Evolutionary conservation across 1,284 basidiomycete species (phyloP).

Genomic region (Austropuccinia psidii): DNA sequence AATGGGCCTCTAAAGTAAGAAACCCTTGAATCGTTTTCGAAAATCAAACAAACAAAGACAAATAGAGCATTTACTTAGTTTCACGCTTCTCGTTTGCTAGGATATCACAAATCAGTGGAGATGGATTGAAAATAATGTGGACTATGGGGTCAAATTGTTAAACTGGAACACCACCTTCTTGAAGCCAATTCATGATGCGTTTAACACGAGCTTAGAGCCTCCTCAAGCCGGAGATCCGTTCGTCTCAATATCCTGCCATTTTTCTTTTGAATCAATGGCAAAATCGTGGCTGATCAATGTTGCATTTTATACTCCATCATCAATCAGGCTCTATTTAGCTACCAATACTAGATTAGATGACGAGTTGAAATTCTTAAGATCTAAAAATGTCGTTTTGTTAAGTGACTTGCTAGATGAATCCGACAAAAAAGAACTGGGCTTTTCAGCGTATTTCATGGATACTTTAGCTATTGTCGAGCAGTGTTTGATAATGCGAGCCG

Average conservation of each 20-base stretch:
- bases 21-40: no score
- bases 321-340: constrained; percentile 24
- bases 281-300: no score
- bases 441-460: constrained; percentile 15
- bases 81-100: neutral
- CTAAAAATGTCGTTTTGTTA: constrained; percentile 20
- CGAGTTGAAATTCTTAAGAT: constrained; percentile 10
- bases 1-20: constrained; percentile 28
- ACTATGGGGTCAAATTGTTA: constrained; percentile 7
- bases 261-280: neutral
- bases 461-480: constrained; percentile 26
- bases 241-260: neutral
- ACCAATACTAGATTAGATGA: constrained; percentile 13
- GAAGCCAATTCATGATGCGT: constrained; percentile 4
- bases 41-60: neutral
- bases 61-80: neutral
- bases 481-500: constrained; percentile 29
- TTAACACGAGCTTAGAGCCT: constrained; percentile 17
- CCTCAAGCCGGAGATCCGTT: constrained; percentile 24
- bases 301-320: no score
- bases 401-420: constrained; percentile 23
- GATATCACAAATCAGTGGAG: constrained; percentile 30
- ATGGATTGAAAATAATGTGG: neutral
- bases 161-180: constrained; percentile 4
- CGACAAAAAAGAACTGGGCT: constrained; percentile 8